phyloP scores from a whole-genome alignment of 2,329 filamentous ascomycete genomes.

The Colletotrichum sp. region DNA sequence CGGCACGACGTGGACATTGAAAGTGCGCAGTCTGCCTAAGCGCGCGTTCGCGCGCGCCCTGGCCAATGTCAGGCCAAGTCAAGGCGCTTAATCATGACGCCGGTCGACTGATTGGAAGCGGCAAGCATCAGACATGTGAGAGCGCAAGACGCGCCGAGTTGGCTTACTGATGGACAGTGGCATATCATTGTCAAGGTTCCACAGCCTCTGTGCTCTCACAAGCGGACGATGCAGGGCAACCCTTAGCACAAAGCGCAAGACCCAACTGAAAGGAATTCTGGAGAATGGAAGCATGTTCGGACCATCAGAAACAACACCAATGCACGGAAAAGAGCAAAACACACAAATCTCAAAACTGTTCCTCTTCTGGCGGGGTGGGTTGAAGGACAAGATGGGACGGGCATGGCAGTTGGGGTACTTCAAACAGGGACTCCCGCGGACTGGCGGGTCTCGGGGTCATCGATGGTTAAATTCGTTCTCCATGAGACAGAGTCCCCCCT shows the following conservation, averaged over 20 bases:
- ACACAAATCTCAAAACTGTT: background rate
- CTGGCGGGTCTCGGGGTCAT: background rate
- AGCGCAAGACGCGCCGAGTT: background rate
- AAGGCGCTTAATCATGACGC: background rate
- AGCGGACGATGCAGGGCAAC: background rate
- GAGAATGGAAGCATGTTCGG: conserved; percentile 5
- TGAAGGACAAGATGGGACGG: background rate
- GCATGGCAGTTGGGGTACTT: background rate
- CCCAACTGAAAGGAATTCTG: background rate
- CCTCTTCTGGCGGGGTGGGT: background rate
- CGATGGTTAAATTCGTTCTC: background rate
- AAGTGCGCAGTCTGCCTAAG: background rate
- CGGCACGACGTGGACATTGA: background rate
- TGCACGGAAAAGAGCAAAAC: background rate
- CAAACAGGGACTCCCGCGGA: background rate
- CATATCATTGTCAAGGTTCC: background rate
- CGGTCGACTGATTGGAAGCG: background rate
- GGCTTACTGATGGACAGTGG: background rate
- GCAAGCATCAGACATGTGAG: background rate
- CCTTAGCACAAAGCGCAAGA: background rate
- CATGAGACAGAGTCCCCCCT: conserved; percentile 1
- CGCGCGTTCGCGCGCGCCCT: background rate
- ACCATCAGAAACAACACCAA: background rate
- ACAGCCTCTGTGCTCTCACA: background rate
- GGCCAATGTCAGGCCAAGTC: background rate